Conservation (phyloP, 2,329 filamentous ascomycete species). For the Triangularia setosa region DNA sequence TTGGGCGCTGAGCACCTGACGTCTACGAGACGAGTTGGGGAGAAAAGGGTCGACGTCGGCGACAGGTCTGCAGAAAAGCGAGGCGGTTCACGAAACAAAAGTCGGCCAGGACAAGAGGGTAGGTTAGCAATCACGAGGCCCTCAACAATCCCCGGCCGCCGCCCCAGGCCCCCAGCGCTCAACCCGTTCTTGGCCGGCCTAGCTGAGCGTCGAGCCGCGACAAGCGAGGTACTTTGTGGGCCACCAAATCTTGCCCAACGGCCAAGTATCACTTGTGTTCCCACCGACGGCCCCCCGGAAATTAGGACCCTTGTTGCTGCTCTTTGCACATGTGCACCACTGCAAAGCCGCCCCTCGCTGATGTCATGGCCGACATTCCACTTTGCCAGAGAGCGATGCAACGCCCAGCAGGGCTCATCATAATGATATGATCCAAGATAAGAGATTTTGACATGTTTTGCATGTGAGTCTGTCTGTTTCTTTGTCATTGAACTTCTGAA, state of each 20-base stretch:
- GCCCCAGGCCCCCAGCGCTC: slow-evolving; percentile 13
- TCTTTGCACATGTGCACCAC: neutral
- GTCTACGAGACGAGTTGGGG: neutral
- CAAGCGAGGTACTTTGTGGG: slow-evolving; percentile 18
- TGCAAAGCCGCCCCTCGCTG: slow-evolving; percentile 17
- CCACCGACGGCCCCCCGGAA: slow-evolving; percentile 10
- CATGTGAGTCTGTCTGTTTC: neutral
- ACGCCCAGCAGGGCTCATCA: neutral
- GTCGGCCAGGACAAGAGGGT: slow-evolving; percentile 8
- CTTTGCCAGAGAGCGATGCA: neutral
- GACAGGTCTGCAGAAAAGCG: neutral
- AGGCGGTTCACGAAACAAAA: neutral
- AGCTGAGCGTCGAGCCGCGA: slow-evolving; percentile 13
- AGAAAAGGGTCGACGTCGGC: neutral
- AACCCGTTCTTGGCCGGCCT: slow-evolving; percentile 20
- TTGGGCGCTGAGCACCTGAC: neutral
- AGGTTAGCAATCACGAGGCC: slow-evolving; percentile 24
- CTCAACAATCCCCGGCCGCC: slow-evolving; percentile 24
- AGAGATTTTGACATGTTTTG: neutral
- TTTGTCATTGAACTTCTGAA: neutral
- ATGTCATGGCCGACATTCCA: slow-evolving; percentile 23
- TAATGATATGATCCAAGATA: neutral
- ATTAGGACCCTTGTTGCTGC: slow-evolving; percentile 19
- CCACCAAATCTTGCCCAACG: neutral
- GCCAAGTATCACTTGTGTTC: slow-evolving; percentile 15